Evolutionary conservation across 495 filamentous ascomycete species (phyloP), one percentile per base, ranked within the genome.

Genomic region (Xylaria intraflava): DNA sequence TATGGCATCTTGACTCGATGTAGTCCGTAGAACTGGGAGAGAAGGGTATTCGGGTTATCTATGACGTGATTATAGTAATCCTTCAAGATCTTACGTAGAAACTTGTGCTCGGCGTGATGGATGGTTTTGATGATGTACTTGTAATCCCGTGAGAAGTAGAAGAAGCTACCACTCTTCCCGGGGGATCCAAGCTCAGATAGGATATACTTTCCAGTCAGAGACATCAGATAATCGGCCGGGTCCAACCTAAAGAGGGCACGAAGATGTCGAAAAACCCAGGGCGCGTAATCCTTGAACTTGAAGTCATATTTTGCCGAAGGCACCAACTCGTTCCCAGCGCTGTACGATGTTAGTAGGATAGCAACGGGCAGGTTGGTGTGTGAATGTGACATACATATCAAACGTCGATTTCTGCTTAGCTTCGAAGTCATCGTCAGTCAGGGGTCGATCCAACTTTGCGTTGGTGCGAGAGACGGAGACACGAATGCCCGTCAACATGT

Each of bases 51-150:
- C 1, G 94, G 94, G 65, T 99, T 95, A 33, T 87, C 78, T 52
- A 85, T 85, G 60, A 99, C 87, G 67, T 99, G 94, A 24, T 89
- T 73, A 70, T 95, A 97, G 67, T 99, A 99, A 30, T 96, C 87
- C 49, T 86, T 88, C 49, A 99, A 75, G 39, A 96, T 89, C 67
- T 88, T 94, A 46, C 93, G 82, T 36, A 99, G 79, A 54, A 96
- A 87, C 61, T 95, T 95, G 72, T 99, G 94, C 67, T 99, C 93
- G 51, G 83, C 83, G 61, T 95, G 93, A 65, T 97, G 93, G 52
- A 99, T 99, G 12, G 93, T 99, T 69, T 99, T 99, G 82, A 99
- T 99, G 69, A 99, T 99, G 72, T 99, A 99, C 72, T 99, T 99
- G 78, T 97, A 99, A 66, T 99, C 93, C 47, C 93, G 81, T 24